Evolutionary conservation across 306 rosid species (phyloP).

Genomic region (Gastrolobium villosum): DNA sequence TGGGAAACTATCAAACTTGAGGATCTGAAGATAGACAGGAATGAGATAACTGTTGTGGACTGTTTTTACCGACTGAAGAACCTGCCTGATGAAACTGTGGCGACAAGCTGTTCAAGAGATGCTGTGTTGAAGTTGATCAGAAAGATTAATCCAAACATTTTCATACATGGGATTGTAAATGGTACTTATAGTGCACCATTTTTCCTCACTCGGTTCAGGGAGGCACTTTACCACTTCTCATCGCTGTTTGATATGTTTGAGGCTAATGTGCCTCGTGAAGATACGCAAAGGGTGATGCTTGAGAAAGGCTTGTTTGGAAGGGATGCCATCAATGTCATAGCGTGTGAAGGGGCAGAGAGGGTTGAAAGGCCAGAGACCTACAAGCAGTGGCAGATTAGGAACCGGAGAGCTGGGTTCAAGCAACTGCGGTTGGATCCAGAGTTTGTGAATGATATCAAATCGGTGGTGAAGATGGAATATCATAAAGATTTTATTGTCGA

Average conservation of each 20-base stretch:
- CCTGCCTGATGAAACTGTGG: constrained; percentile 70
- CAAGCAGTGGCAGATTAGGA: constrained; percentile 88
- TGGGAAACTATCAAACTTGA: constrained; percentile 69
- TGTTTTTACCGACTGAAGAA: constrained; percentile 71
- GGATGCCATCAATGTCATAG: constrained; percentile 78
- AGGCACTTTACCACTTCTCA: constrained; percentile 80
- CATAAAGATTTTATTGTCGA: constrained; percentile 73
- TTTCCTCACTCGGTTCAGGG: constrained; percentile 75
- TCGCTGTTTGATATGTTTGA: constrained; percentile 82
- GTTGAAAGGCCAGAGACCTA: constrained; percentile 90
- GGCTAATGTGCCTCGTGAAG: constrained; percentile 69
- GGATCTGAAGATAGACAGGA: constrained; percentile 65
- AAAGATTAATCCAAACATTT: constrained; percentile 73
- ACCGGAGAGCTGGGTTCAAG: constrained; percentile 76
- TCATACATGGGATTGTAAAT: constrained; percentile 76
- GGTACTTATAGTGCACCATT: constrained; percentile 83
- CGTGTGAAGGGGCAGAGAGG: constrained; percentile 81
- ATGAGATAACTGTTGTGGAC: constrained; percentile 66
- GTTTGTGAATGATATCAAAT: constrained; percentile 55
- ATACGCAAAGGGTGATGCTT: constrained; percentile 56
- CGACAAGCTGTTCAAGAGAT: constrained; percentile 68
- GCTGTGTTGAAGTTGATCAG: constrained; percentile 68
- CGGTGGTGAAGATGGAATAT: constrained; percentile 62
- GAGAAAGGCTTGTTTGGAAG: constrained; percentile 74
- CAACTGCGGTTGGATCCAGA: constrained; percentile 64